Conservation (phyloP, 768 basidiomycete genomes). For the Tubosaeta sp. region DNA sequence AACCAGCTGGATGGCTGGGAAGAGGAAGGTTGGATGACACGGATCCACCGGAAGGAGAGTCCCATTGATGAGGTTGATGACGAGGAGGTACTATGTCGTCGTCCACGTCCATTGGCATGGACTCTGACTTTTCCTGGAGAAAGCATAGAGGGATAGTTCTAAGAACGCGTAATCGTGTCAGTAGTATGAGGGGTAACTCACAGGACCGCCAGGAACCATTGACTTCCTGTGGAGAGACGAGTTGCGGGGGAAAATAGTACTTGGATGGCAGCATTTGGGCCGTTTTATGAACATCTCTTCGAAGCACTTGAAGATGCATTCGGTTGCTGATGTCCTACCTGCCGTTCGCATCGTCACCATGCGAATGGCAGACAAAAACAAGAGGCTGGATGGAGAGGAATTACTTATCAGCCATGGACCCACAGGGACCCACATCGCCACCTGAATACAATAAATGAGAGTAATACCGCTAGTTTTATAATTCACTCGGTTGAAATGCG, state of each 20-base stretch:
- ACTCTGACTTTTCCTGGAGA: constrained; percentile 7
- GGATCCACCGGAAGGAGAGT: neutral
- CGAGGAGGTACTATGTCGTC: neutral
- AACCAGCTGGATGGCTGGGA: neutral
- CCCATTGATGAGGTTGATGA: neutral
- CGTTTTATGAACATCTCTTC: constrained; percentile 14
- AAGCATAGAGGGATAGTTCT: neutral
- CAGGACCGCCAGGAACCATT: constrained; percentile 14
- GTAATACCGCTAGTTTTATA: neutral
- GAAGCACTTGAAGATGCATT: constrained; percentile 1
- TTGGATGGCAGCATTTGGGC: neutral
- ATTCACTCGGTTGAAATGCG: neutral
- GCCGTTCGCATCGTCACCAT: constrained; percentile 12
- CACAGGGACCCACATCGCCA: constrained; percentile 21
- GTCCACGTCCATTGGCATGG: constrained; percentile 11
- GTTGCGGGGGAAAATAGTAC: constrained; percentile 1
- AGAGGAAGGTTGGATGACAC: neutral
- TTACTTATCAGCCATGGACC: constrained; percentile 8
- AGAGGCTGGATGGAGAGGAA: neutral
- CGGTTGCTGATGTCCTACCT: neutral
- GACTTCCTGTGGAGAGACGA: neutral
- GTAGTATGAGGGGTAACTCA: constrained; percentile 7
- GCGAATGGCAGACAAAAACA: constrained; percentile 13
- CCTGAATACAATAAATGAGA: constrained; percentile 14
- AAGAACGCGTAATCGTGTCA: neutral